Conservation (phyloP, 2,329 filamentous ascomycete species). For the Pseudocercospora fijiensis region DNA sequence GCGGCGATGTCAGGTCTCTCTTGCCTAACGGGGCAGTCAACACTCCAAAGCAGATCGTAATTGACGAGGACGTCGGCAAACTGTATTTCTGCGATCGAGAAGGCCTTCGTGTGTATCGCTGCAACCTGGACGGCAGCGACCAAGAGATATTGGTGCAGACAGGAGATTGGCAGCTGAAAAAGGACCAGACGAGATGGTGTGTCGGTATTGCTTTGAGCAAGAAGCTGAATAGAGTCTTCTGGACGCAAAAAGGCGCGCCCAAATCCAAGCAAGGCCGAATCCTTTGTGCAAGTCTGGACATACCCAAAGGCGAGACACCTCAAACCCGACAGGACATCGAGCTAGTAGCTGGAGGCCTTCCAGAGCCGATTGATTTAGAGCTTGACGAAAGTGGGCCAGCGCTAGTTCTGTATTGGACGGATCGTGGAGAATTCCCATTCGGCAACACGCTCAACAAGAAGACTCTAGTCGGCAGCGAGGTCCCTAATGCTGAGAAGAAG, state of each 20-base stretch:
- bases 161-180: slow-evolving; percentile 37
- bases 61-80: slow-evolving; percentile 34
- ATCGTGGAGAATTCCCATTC: slow-evolving; percentile 57
- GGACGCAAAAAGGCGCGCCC: slow-evolving; percentile 59
- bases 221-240: slow-evolving; percentile 52
- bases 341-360: slow-evolving; percentile 47
- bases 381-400: slow-evolving; percentile 48
- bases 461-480: slow-evolving; percentile 16
- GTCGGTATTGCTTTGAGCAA: slow-evolving; percentile 55
- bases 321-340: slow-evolving; percentile 45
- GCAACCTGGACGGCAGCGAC: slow-evolving; percentile 39
- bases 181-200: slow-evolving; percentile 27
- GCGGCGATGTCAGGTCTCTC: slow-evolving; percentile 47
- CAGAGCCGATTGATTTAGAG: slow-evolving; percentile 60
- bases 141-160: slow-evolving; percentile 44
- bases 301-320: slow-evolving; percentile 35
- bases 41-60: slow-evolving; percentile 50
- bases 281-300: slow-evolving; percentile 50
- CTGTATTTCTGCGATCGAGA: slow-evolving; percentile 50
- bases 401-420: slow-evolving; percentile 57
- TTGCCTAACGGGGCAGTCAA: slow-evolving; percentile 48
- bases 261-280: slow-evolving; percentile 56
- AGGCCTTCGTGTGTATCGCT: slow-evolving; percentile 42
- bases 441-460: slow-evolving; percentile 55
- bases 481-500: slow-evolving; percentile 20